Conservation (phyloP, 495 filamentous ascomycete genomes). For the Penicillium egyptiacum region DNA sequence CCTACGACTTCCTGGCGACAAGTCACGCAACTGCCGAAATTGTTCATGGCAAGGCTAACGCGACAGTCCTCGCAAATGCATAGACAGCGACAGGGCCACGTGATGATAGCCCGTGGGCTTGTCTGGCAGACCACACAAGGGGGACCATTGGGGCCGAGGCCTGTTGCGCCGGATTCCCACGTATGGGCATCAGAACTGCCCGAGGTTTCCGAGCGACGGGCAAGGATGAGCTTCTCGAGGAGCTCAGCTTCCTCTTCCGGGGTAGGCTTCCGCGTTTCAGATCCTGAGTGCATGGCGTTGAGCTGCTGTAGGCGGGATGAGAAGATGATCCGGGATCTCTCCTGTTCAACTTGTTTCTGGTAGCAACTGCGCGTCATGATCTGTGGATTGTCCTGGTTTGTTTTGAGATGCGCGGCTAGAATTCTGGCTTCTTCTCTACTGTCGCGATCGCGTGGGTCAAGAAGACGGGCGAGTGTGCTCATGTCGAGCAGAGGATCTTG, state of each 20-base stretch:
- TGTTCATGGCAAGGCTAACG: conserved; percentile 91
- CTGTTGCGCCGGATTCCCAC: conserved; percentile 68
- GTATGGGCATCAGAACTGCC: conserved; percentile 31
- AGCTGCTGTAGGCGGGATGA: conserved; percentile 34
- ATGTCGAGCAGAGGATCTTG: conserved; percentile 65
- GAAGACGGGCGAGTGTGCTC: conserved; percentile 70
- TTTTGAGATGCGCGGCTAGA: conserved; percentile 75
- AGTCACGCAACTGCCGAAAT: conserved; percentile 92
- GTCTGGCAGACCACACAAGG: conserved; percentile 93
- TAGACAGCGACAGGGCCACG: conserved; percentile 95
- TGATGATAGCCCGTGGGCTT: conserved; percentile 81
- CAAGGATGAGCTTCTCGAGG: conserved; percentile 80
- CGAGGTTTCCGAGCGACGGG: conserved; percentile 43
- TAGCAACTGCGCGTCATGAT: conserved; percentile 82
- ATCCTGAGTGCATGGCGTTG: conserved; percentile 14
- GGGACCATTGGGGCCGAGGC: conserved; percentile 72
- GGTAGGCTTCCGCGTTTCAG: conserved; percentile 45
- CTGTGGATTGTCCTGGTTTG: conserved; percentile 42
- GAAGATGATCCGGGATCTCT: conserved; percentile 65
- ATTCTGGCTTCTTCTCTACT: conserved; percentile 78
- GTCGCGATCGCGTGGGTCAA: conserved; percentile 76
- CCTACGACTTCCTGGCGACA: conserved; percentile 83
- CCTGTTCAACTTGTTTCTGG: conserved; percentile 60
- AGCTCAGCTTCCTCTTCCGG: conserved; percentile 74
- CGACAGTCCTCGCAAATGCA: conserved; percentile 94